These are phyloP conservation scores for Neurospora crassa DNA, from an alignment of 2,329 filamentous ascomycete genomes.

Conservation along the genomic window DNA sequence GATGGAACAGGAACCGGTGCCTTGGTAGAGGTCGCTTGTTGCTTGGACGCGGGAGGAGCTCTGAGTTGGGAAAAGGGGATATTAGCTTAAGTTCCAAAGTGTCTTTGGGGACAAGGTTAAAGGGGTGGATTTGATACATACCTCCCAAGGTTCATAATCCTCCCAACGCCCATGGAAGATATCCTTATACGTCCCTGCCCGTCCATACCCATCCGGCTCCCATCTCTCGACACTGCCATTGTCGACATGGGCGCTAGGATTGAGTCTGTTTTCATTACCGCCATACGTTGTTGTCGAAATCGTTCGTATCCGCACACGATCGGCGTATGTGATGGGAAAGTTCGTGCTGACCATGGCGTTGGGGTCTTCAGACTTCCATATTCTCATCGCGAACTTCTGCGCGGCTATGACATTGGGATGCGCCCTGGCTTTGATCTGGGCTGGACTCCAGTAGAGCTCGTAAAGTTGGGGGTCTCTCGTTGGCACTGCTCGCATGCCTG, in stretches of 20 bases:
- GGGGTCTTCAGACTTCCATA: constrained; percentile 43
- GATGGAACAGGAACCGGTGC: constrained; percentile 62
- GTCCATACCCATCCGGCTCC: constrained; percentile 53
- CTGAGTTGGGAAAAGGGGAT: neutral
- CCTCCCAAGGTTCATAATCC: constrained; percentile 66
- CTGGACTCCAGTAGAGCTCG: constrained; percentile 31
- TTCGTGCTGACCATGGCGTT: constrained; percentile 31
- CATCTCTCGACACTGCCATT: constrained; percentile 58
- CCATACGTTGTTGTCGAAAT: neutral
- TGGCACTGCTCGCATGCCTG: constrained; percentile 23
- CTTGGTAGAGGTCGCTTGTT: constrained; percentile 61
- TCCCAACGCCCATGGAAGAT: constrained; percentile 66
- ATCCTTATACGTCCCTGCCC: constrained; percentile 50
- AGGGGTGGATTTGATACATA: constrained; percentile 16
- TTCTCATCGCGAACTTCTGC: constrained; percentile 38
- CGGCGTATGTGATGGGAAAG: constrained; percentile 50
- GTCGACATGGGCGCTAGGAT: constrained; percentile 50
- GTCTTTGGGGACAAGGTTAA: neutral
- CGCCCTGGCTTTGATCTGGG: constrained; percentile 30
- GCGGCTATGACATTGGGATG: constrained; percentile 29
- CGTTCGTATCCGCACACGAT: constrained; percentile 45
- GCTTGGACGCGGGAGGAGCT: constrained; percentile 50
- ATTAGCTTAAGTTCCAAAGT: neutral
- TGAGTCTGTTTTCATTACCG: constrained; percentile 20
- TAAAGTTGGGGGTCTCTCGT: constrained; percentile 24